phyloP scores from a whole-genome alignment of 805 yeast species.

The Yamadazyma nakazawae region DNA sequence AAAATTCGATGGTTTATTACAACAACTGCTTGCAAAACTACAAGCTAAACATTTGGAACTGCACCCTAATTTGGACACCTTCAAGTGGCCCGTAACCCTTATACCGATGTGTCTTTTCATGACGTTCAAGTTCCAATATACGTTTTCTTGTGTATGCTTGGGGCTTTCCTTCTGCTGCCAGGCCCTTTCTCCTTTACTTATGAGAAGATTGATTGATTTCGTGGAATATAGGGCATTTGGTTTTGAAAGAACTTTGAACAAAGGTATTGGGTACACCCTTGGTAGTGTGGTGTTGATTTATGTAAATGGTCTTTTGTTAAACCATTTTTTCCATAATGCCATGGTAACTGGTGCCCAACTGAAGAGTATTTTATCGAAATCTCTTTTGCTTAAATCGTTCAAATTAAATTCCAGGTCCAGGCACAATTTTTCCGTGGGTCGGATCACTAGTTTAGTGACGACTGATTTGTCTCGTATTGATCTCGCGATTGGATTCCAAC shows the following conservation, averaged over 20 bases:
- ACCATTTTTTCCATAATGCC: slow-evolving; percentile 41
- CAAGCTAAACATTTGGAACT: slow-evolving; percentile 18
- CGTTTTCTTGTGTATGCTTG: slow-evolving; percentile 39
- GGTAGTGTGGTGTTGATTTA: slow-evolving; percentile 61
- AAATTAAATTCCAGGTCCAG: slow-evolving; percentile 31
- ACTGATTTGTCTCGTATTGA: slow-evolving; percentile 45
- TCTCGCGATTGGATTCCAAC: slow-evolving; percentile 43
- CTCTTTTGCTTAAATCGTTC: slow-evolving; percentile 38
- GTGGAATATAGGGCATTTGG: slow-evolving; percentile 49
- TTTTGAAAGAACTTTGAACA: slow-evolving; percentile 40
- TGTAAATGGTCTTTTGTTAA: slow-evolving; percentile 36
- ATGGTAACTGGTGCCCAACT: slow-evolving; percentile 43
- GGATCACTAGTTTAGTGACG: slow-evolving; percentile 39
- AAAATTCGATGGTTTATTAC: slow-evolving; percentile 24
- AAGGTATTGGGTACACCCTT: slow-evolving; percentile 74
- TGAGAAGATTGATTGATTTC: slow-evolving; percentile 60
- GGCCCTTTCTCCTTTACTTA: slow-evolving; percentile 64
- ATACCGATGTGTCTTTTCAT: slow-evolving; percentile 45
- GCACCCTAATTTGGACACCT: slow-evolving; percentile 21
- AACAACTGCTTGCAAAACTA: slow-evolving; percentile 19
- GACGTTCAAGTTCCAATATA: slow-evolving; percentile 48
- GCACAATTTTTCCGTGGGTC: slow-evolving; percentile 35
- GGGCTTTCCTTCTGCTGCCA: slow-evolving; percentile 44
- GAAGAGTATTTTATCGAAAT: slow-evolving; percentile 39
- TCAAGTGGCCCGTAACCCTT: slow-evolving; percentile 38